Evolutionary conservation across 495 filamentous ascomycete species (phyloP).

Genomic region (Viridothelium virens): DNA sequence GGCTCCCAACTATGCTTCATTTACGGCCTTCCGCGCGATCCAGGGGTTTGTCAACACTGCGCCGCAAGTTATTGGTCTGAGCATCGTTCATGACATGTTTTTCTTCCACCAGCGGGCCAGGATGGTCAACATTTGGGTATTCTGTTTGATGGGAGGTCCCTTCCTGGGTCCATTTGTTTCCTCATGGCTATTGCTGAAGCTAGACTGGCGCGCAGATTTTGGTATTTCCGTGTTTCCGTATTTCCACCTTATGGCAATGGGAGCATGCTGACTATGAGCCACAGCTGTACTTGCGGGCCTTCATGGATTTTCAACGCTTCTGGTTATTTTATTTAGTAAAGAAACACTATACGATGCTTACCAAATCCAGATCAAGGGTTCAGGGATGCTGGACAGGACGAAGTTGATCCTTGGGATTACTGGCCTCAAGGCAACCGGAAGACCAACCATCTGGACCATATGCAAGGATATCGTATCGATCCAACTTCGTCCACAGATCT

Average conservation of each 20-base stretch:
- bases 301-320: slow-evolving; percentile 38
- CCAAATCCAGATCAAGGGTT: slow-evolving; percentile 12
- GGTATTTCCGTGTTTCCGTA: slow-evolving; percentile 15
- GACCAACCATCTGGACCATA: slow-evolving; percentile 23
- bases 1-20: slow-evolving; percentile 40
- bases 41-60: slow-evolving; percentile 46
- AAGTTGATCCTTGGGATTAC: slow-evolving; percentile 28
- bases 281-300: slow-evolving; percentile 37
- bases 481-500: slow-evolving; percentile 26
- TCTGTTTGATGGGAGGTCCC: slow-evolving; percentile 42
- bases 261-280: neutral
- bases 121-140: slow-evolving; percentile 46
- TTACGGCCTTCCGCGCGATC: slow-evolving; percentile 46
- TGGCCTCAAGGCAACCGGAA: slow-evolving; percentile 18
- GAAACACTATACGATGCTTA: slow-evolving; percentile 42
- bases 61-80: slow-evolving; percentile 42
- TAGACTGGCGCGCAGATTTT: slow-evolving; percentile 41
- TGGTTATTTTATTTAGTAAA: slow-evolving; percentile 42
- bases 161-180: slow-evolving; percentile 43
- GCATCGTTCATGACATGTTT: slow-evolving; percentile 44
- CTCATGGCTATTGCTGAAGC: slow-evolving; percentile 34
- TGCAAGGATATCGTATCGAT: slow-evolving; percentile 24
- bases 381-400: slow-evolving; percentile 17
- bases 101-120: slow-evolving; percentile 41
- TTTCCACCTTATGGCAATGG: neutral